Percentiles rank a stretch among this genome's conserved stretches.
Conservation (phyloP, 1,139 yeast genomes). For the Saccharomyces hybrid region DNA sequence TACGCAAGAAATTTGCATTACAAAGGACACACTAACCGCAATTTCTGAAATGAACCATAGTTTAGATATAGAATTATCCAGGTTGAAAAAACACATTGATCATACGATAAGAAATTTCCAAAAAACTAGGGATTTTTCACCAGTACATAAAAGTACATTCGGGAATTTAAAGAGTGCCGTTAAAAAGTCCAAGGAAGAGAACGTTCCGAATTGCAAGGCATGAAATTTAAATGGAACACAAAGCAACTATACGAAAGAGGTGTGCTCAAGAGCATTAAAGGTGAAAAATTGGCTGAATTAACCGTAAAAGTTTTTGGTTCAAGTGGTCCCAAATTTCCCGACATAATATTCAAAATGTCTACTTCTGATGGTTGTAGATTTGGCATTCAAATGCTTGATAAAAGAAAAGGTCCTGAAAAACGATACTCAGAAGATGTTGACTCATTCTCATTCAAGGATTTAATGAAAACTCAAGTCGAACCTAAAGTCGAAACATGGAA, state of each 20-base stretch:
- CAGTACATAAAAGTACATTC: conserved; percentile 23
- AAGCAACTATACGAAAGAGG: conserved; percentile 70
- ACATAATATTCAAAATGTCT: conserved; percentile 64
- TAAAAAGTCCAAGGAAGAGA: conserved; percentile 26
- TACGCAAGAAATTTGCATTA: conserved; percentile 52
- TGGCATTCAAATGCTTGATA: conserved; percentile 27
- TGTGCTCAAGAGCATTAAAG: conserved; percentile 52
- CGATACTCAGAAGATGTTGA: conserved; percentile 20
- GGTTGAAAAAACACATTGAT: conserved; percentile 13
- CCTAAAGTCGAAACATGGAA: conserved; percentile 12
- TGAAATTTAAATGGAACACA: conserved; percentile 53
- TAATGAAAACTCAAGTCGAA: conserved; percentile 24
- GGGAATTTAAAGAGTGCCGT: conserved; percentile 56
- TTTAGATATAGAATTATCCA: conserved; percentile 8
- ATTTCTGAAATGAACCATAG: conserved; percentile 13
- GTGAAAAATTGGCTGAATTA: conserved; percentile 38
- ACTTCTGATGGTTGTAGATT: conserved; percentile 42
- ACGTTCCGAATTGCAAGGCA: conserved; percentile 15
- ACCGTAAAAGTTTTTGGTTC: conserved; percentile 37
- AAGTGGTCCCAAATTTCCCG: conserved; percentile 51
- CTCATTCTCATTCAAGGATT: conserved; percentile 20
- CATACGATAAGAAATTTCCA: conserved; percentile 17
- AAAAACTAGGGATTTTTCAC: conserved; percentile 16
- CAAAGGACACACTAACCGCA: conserved; percentile 47
- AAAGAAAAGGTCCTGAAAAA: conserved; percentile 23